Evolutionary conservation across 1,139 yeast species (phyloP).

Genomic region (Suhomyces atakaporum): DNA sequence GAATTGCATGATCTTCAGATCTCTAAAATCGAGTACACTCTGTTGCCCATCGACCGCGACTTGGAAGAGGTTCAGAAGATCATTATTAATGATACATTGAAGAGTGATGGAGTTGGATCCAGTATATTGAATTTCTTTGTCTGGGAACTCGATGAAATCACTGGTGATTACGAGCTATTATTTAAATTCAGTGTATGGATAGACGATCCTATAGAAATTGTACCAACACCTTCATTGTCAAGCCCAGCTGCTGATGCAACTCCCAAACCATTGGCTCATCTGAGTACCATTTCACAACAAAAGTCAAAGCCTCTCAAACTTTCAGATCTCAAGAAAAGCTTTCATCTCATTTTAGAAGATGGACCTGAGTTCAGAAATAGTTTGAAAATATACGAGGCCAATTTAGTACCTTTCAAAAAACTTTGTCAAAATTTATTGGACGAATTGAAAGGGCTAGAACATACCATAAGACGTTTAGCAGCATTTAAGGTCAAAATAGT

Average conservation of each 20-base stretch:
- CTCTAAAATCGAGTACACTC: constrained; percentile 30
- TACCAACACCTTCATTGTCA: background rate
- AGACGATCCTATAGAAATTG: constrained; percentile 14
- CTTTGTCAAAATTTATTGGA: constrained; percentile 37
- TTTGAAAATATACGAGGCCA: constrained; percentile 54
- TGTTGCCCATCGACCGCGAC: constrained; percentile 30
- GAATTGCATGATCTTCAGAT: constrained; percentile 17
- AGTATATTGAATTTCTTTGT: constrained; percentile 30
- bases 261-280: background rate
- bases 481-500: constrained; percentile 25
- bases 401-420: constrained; percentile 50
- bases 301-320: constrained; percentile 10
- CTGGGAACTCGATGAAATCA: constrained; percentile 28
- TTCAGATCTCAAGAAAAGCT: constrained; percentile 18
- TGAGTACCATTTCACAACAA: background rate
- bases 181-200: constrained; percentile 37
- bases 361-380: constrained; percentile 74
- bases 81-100: constrained; percentile 35
- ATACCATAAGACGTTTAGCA: constrained; percentile 21
- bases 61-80: constrained; percentile 25
- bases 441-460: constrained; percentile 36
- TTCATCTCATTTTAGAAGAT: constrained; percentile 53
- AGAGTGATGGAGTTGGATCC: constrained; percentile 19
- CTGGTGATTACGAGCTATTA: constrained; percentile 22
- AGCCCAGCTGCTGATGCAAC: background rate